Conservation (phyloP, 257 asterid species). For the Mentha longifolia region DNA sequence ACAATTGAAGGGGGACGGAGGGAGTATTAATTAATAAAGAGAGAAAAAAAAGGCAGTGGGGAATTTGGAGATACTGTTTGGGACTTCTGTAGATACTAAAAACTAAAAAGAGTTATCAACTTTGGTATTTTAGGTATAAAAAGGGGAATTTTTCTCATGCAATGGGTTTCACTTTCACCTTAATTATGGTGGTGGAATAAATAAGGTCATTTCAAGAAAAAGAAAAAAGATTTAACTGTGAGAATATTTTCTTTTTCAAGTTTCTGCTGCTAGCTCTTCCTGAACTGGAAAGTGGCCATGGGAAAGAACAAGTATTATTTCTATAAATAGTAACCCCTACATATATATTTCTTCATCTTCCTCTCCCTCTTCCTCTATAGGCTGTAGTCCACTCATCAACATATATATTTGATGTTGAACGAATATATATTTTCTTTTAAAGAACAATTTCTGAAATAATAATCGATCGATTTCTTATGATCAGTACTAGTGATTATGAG, state of each 20-base stretch:
- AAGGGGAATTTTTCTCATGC: slow-evolving; percentile 24
- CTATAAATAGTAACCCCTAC: slow-evolving; percentile 32
- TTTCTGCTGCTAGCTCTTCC: slow-evolving; percentile 1
- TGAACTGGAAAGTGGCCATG: slow-evolving; percentile 21
- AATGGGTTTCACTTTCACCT: slow-evolving; percentile 21
- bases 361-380: neutral
- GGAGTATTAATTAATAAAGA: neutral
- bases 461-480: too few species aligned
- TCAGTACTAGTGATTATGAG: too few species aligned
- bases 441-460: too few species aligned
- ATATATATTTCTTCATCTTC: neutral
- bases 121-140: slow-evolving; percentile 51
- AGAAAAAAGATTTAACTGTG: too few species aligned
- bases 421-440: too few species aligned
- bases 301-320: neutral
- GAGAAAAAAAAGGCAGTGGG: slow-evolving; percentile 21
- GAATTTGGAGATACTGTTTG: slow-evolving; percentile 37
- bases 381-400: neutral
- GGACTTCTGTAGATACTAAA: slow-evolving; percentile 38
- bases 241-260: slow-evolving; percentile 7
- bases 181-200: slow-evolving; percentile 25
- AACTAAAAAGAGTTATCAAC: slow-evolving; percentile 30
- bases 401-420: too few species aligned
- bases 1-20: too few species aligned
- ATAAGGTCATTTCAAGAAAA: slow-evolving; percentile 32